Evolutionary conservation across 2,329 filamentous ascomycete genomes (phyloP), one percentile per base, ranked within the genome.

Genomic region (Colletotrichum echinochloae): DNA sequence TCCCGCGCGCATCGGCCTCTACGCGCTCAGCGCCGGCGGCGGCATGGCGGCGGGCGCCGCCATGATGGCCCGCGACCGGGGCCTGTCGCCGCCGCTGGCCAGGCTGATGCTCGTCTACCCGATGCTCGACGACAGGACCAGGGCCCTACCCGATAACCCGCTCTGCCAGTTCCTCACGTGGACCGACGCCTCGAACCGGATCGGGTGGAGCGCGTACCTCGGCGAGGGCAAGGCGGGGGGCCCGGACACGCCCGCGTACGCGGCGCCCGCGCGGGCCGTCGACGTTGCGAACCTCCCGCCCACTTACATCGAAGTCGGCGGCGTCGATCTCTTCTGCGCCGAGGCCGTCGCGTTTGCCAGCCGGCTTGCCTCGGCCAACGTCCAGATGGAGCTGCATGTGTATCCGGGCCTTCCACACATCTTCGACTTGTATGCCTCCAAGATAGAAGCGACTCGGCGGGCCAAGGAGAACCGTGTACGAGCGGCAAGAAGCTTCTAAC

Each of bases 331-430:
- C 12, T 84, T 84, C 70, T 60, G 76, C 5, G 76, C 77, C 8
- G 82, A 83, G 73, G 60, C 67, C 12, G n/a, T 79, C 0, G 73
- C 73, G 33, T 83, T 78, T 72, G 81, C 76, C 5, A 60, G 64
- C 11, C 72, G 78, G 37, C 75, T 84, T 5, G 74, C 73, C 8
- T 70, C 75, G 57, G 80, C 75, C 1, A 76, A 77, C 2, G 73
- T 82, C 1, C 75, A 79, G 37, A 77, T 81, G 1, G 83, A 84
- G 74, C 73, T 83, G 16, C 82, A 83, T 64, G 54, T 84, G 26
- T 84, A 82, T 65, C 75, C 77, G 0, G 83, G 82, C 1, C 65
- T 84, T 20, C 80, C 80, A 0, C 82, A 84, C 69, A 80, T 76
- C 0, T 83, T 81, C 51, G 80, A 81, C 26, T 26, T 71, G 12